phyloP scores from a whole-genome alignment of 108 stramenopile species.

The Halocafeteria seosinensis region DNA sequence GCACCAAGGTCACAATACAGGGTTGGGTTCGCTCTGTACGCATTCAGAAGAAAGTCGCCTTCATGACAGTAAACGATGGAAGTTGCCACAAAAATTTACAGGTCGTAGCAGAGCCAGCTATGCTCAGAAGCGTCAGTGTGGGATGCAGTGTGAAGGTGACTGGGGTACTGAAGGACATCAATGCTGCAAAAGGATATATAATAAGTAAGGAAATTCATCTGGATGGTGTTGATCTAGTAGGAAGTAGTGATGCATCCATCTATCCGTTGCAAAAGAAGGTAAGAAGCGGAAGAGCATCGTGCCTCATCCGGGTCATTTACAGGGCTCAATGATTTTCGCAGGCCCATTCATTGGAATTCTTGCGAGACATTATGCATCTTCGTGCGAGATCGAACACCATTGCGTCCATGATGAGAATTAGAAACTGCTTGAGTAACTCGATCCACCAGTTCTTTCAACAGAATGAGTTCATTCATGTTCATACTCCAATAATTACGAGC shows the following conservation, averaged over 20 bases:
- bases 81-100: constrained; percentile 33
- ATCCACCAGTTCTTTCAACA: constrained; percentile 60
- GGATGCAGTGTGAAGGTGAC: constrained; percentile 28
- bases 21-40: constrained; percentile 62
- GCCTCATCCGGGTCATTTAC: too few relatives aligned
- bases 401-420: constrained; percentile 51
- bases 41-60: constrained; percentile 44
- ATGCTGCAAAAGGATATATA: background rate
- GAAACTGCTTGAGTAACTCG: constrained; percentile 57
- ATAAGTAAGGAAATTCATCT: constrained; percentile 45
- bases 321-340: too few relatives aligned
- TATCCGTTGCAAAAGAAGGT: constrained; percentile 30
- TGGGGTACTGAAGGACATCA: background rate
- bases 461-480: constrained; percentile 55
- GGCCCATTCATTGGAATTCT: constrained; percentile 41
- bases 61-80: constrained; percentile 61
- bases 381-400: constrained; percentile 44
- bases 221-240: constrained; percentile 30
- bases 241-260: constrained; percentile 24
- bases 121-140: constrained; percentile 34
- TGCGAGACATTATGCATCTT: constrained; percentile 52
- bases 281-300: too few relatives aligned
- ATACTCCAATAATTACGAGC: constrained; percentile 52
- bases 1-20: constrained; percentile 43
- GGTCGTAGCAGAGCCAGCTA: constrained; percentile 33